Conservation (phyloP, 2,329 filamentous ascomycete genomes). For the Colletotrichum tofieldiae region DNA sequence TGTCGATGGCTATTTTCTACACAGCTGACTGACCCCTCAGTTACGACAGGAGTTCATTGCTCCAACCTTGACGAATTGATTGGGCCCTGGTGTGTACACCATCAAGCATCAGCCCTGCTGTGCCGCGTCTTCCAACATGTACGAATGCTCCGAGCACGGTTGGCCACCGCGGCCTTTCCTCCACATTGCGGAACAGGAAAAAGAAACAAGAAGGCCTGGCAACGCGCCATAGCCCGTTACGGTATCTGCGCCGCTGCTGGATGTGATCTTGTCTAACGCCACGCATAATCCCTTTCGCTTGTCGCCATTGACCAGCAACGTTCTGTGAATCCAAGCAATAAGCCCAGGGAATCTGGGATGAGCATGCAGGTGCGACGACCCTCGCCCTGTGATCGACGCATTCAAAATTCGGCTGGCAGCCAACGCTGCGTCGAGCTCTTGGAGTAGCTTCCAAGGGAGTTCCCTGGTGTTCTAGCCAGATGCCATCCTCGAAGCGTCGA, state of each 20-base stretch:
- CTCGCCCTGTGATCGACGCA: background rate
- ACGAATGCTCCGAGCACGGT: background rate
- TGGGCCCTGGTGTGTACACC: background rate
- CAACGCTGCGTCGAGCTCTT: background rate
- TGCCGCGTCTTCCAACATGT: conserved; percentile 1
- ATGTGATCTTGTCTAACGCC: background rate
- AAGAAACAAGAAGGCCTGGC: no score
- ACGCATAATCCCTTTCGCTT: background rate
- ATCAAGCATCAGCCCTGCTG: background rate
- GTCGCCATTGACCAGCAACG: background rate
- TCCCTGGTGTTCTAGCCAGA: background rate
- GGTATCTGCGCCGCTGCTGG: conserved; percentile 5
- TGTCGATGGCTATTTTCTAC: background rate
- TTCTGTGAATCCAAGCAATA: background rate
- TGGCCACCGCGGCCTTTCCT: no score
- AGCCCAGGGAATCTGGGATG: background rate
- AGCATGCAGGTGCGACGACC: background rate
- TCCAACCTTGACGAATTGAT: background rate
- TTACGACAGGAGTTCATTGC: no score
- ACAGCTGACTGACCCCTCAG: background rate
- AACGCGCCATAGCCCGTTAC: background rate
- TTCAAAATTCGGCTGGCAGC: conserved; percentile 2
- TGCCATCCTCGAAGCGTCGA: background rate
- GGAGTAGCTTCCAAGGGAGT: background rate
- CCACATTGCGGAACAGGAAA: no score